Evolutionary conservation across 2,329 filamentous ascomycete genomes (phyloP).

Genomic region (Elsinoe arachidis): DNA sequence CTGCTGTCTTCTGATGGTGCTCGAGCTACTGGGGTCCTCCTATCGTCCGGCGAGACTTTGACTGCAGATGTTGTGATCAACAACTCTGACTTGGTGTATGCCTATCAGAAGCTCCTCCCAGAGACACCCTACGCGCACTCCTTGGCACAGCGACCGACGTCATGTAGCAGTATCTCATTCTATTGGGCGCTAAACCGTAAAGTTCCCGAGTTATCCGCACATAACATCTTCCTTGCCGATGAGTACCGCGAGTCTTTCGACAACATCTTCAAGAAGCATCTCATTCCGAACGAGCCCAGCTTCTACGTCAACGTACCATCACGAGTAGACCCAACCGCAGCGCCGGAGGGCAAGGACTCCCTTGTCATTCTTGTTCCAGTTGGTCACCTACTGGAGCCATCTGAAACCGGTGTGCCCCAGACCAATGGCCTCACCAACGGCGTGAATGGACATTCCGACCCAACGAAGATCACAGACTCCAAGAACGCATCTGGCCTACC

Average conservation of each 20-base stretch:
- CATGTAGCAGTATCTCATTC: constrained; percentile 67
- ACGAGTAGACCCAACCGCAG: constrained; percentile 58
- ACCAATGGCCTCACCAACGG: background rate
- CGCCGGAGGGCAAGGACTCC: constrained; percentile 55
- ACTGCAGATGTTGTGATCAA: constrained; percentile 58
- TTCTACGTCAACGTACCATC: constrained; percentile 74
- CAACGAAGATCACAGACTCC: constrained; percentile 20
- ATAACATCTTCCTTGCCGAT: constrained; percentile 72
- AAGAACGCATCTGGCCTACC: constrained; percentile 30
- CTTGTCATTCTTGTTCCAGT: constrained; percentile 65
- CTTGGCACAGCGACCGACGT: constrained; percentile 46
- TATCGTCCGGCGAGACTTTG: constrained; percentile 51
- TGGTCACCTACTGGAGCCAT: constrained; percentile 50
- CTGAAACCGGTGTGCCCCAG: constrained; percentile 32
- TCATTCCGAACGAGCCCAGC: constrained; percentile 58
- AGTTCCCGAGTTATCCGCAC: constrained; percentile 55
- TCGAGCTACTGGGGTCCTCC: constrained; percentile 49
- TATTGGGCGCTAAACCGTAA: constrained; percentile 60
- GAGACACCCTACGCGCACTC: constrained; percentile 34
- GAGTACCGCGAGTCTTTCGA: constrained; percentile 67
- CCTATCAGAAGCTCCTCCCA: constrained; percentile 62
- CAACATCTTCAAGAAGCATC: constrained; percentile 61
- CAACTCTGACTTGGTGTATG: constrained; percentile 67
- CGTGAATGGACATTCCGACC: constrained; percentile 19
- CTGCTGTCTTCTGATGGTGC: constrained; percentile 44